Evolutionary conservation across 192 early-diverging fungal species (phyloP), one percentile per base, ranked within the genome.

Genomic region (Backusella mclennaniae): DNA sequence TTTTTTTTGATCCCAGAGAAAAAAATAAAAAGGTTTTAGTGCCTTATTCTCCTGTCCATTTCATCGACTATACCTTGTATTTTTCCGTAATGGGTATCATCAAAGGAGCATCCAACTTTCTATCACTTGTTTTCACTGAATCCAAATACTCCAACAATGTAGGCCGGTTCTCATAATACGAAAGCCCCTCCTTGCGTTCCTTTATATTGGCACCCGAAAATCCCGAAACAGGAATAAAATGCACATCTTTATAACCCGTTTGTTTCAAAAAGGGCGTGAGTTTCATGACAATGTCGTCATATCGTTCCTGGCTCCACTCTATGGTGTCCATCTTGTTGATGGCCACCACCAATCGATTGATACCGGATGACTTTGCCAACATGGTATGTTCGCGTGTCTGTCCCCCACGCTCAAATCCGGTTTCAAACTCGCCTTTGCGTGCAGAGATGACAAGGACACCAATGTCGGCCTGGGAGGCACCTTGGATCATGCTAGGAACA

Each of bases 261-360:
- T 82, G 83, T 86, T 93, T 96, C 79, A 99, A 85, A 91, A 97
- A 99, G 21, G 95, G 95, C 67, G 89, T 80, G 49, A 97, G 85
- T 80, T 97, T 98, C 66, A 74, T 52, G 44, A 94, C 84, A 82
- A 91, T 91, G 75, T 99, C 97, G 79, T 98, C 95, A 83, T 96
- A 98, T 68, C 93, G 78, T 11, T 85, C 92, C 89, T 98, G 92
- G 79, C 89, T 85, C 97, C 97, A 99, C 53, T 82, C 53, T 42
- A 99, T 96, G 4, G 97, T 99, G 80, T 99, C 98, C 98, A 99
- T 99, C 90, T 99, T 99, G 91, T 99, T 99, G 85, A 99, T 92
- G 36, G 92, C 98, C 52, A 98, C 89, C 53, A 98, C 87, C 68
- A 99, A 77, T 44, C 92, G 90, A 84, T 95, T 96, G 74, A 98